Base-by-base conservation (phyloP, 2,329 filamentous ascomycete genomes). In the Ascocoryne sarcoides region DNA sequence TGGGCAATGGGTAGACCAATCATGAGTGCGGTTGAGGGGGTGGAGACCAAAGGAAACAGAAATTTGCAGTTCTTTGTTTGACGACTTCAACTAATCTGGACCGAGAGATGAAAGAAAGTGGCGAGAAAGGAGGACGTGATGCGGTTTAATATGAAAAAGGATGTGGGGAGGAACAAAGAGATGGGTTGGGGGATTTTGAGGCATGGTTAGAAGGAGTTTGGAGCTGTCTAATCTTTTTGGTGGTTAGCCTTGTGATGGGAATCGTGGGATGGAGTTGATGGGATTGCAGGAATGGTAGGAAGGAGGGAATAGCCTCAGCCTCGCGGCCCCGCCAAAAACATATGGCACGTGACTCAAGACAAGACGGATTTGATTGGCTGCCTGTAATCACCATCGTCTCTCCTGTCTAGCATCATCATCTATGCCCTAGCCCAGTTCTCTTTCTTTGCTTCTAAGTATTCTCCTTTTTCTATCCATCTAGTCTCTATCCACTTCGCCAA, bases 401-500 rank as follows among this genome's bases (percentile, higher is more conserved):
- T n/a, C n/a, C n/a, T n/a, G n/a, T n/a, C n/a, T n/a, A n/a, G n/a
- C n/a, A n/a, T n/a, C n/a, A n/a, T n/a, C n/a, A n/a, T 32, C 17
- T 32, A 17, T 31, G 26, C 21, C 32, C 47, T 52, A 4, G 56
- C 55, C 67, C 66, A 70, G 51, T 67, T 61, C 15, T 55, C 49
- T 44, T 61, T 63, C 50, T 66, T 65, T 30, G 46, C 53, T 42
- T 73, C 69, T 19, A 76, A 55, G 62, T 65, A 71, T 40, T 67
- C 58, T 2, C 70, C 71, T 54, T 75, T 76, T 50, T 70, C 68
- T 18, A 73, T 51, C 70, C 70, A 75, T 28, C 66, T 54, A 40
- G 65, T 58, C 57, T 76, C 70, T 16, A 76, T 56, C 72, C 71
- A 76, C 45, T 62, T 64, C 9, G 66, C 67, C 40, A 74, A 54